Evolutionary conservation across 1,284 basidiomycete species (phyloP), one percentile per base, ranked within the genome.

Genomic region (Papiliotrema fonsecae): DNA sequence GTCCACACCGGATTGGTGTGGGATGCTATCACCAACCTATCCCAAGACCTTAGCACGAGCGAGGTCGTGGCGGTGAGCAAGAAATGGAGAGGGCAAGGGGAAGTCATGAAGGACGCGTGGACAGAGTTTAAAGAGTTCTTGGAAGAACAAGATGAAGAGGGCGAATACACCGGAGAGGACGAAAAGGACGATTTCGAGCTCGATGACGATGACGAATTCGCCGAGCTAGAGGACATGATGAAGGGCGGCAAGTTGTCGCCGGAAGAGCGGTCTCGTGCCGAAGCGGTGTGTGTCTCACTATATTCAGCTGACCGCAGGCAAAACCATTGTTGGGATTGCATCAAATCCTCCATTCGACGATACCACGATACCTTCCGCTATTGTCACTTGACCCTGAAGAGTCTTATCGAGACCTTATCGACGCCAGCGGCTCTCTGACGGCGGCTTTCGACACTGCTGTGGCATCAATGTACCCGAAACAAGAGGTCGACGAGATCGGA

Each of bases 61-160:
- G 65, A 68, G 45, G 38, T 24, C 6, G 35, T 39, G 5, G 68
- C 70, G 6, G 57, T 68, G 6, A 42, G 21, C 14, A 61, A 51
- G 34, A 43, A 49, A 22, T 68, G 63, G 63, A 57, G 61, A 40
- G 36, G n/a, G 4, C 63, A 70, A 42, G 58, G 58, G 35, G 60
- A 50, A 18, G 54, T 61, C 3, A 55, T 70, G 27, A 60, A 57
- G 27, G 70, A 72, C 42, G 70, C 68, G 16, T 72, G 70, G 70
- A 45, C 37, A 24, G 70, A 72, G 57, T 72, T 65, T 52, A 66
- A 65, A 56, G 68, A 67, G 46, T 56, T 62, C 34, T 46, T 69
- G 28, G 65, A 68, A 39, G 60, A 58, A 19, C 49, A 48, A 13
- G 49, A 47, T 6, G 61, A 53, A n/a, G 60, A 51, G 2, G 59